A percentile compares a stretch with the other conserved stretches of the same genome.
These are phyloP conservation scores for Podila epicladia DNA, from an alignment of 192 early-diverging fungal genomes.

Conservation along the genomic window DNA sequence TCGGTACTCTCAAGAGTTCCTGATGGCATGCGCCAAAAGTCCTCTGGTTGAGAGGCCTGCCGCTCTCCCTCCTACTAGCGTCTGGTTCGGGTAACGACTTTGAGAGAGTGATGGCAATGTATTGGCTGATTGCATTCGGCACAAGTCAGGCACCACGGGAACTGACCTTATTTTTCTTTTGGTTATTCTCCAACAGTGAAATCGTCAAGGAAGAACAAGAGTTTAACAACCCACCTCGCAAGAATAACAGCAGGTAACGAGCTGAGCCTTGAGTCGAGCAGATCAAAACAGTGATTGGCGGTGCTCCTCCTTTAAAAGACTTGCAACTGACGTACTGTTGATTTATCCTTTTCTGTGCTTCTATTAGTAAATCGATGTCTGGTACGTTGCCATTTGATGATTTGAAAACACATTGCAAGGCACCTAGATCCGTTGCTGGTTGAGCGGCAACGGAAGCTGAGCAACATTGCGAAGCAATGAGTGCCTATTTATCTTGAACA, in stretches of 20 bases:
- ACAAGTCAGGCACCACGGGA: background rate
- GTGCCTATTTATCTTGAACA: background rate
- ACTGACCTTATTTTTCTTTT: background rate
- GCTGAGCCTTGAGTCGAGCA: background rate
- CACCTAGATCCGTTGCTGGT: background rate
- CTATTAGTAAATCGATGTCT: background rate
- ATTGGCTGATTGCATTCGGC: background rate
- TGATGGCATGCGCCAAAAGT: slow-evolving; percentile 52
- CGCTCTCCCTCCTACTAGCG: slow-evolving; percentile 43
- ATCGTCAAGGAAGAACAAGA: slow-evolving; percentile 42
- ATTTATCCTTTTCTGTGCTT: background rate
- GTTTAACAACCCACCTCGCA: slow-evolving; percentile 7
- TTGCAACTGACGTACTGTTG: no score
- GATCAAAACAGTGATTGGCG: background rate
- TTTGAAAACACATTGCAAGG: background rate
- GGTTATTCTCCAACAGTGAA: slow-evolving; percentile 12
- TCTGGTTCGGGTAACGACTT: slow-evolving; percentile 53
- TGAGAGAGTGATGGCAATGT: background rate
- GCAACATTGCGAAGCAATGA: background rate
- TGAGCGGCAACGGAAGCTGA: slow-evolving; percentile 10
- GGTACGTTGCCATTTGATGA: background rate
- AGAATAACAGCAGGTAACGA: slow-evolving; percentile 3
- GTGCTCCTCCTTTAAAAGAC: background rate
- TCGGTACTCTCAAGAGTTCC: slow-evolving; percentile 53
- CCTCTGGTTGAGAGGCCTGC: slow-evolving; percentile 51